Conservation (phyloP, 2,329 filamentous ascomycete genomes). For the Hyphodiscus sp. region DNA sequence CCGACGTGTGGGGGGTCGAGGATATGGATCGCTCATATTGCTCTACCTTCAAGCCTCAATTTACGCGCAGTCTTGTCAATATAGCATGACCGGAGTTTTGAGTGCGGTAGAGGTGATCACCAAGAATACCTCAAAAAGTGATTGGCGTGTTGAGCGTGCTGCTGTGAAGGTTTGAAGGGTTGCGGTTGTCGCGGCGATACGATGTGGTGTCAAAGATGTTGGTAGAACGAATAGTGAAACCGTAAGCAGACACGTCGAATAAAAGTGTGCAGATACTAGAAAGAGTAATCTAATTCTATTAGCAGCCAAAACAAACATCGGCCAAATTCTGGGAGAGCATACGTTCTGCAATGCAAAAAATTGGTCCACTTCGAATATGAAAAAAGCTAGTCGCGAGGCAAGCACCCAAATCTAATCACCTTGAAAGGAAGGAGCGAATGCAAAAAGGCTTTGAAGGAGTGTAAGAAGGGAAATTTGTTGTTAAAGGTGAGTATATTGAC, state of each 20-base stretch:
- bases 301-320: neutral
- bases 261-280: neutral
- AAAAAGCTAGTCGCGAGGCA: neutral
- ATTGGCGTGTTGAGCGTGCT: too few species aligned
- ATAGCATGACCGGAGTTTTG: neutral
- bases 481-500: neutral
- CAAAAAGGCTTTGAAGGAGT: neutral
- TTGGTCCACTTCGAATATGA: neutral
- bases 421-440: neutral
- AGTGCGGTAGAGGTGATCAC: neutral
- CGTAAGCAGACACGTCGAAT: neutral
- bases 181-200: neutral
- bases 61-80: neutral
- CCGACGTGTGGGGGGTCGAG: conserved; percentile 25
- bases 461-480: neutral
- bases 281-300: neutral
- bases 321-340: neutral
- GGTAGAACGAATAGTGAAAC: neutral
- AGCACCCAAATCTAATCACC: neutral
- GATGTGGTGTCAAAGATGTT: neutral
- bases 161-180: too few species aligned
- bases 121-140: neutral
- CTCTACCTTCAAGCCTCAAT: conserved; percentile 1
- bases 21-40: conserved; percentile 18
- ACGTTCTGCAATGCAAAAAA: neutral